Conservation (phyloP, 345 rosid genomes). For the Populus simonii region DNA sequence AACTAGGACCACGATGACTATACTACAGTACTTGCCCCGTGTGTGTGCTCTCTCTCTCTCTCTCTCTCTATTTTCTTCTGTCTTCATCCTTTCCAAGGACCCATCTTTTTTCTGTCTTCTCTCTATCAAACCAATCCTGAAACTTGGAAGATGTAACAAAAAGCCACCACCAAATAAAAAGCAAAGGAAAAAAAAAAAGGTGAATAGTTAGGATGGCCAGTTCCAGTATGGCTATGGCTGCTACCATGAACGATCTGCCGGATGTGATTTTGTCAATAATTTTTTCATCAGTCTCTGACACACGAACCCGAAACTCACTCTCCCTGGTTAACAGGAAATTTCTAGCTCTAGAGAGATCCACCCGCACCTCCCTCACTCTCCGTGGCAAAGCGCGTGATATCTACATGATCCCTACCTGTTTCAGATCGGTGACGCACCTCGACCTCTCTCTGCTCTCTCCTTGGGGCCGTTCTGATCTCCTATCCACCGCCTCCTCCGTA, state of each 20-base stretch:
- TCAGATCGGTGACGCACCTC: constrained; percentile 60
- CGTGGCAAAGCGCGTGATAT: constrained; percentile 86
- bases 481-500: constrained; percentile 30
- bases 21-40: no score
- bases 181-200: no score
- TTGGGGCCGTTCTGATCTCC: constrained; percentile 69
- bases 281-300: constrained; percentile 47
- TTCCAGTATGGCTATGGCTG: not conserved
- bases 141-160: no score
- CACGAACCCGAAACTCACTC: constrained; percentile 66
- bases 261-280: constrained; percentile 66
- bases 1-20: no score
- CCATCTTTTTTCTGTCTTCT: no score
- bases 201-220: no score
- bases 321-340: constrained; percentile 67
- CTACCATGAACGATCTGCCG: constrained; percentile 59
- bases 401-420: constrained; percentile 48
- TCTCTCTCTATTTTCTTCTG: no score
- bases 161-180: no score
- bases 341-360: constrained; percentile 59
- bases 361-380: constrained; percentile 75
- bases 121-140: no score
- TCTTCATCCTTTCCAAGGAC: no score
- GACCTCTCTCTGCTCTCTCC: constrained; percentile 86
- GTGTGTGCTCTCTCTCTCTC: no score